These are phyloP conservation scores for Naematelia aurantialba DNA, from an alignment of 768 basidiomycete species.

Conservation along the genomic window DNA sequence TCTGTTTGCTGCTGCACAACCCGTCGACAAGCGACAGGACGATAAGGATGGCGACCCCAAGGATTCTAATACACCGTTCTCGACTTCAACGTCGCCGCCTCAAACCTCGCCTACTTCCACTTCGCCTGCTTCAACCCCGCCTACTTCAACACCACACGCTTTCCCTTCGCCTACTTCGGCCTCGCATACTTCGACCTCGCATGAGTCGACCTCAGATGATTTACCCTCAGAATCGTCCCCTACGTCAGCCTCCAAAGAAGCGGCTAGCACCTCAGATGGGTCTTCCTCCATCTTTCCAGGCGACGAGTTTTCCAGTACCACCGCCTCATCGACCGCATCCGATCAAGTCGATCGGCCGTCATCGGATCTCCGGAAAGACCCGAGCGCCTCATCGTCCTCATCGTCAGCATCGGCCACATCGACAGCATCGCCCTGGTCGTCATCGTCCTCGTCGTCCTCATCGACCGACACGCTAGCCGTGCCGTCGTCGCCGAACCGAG, in stretches of 20 bases:
- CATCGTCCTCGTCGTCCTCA: too few relatives aligned
- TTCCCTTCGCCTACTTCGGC: not conserved
- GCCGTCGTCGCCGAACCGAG: too few relatives aligned
- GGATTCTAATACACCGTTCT: not conserved
- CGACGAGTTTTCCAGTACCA: not conserved
- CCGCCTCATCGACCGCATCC: not conserved
- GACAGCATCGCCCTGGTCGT: too few relatives aligned
- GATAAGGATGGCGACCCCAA: not conserved
- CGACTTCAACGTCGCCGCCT: not conserved
- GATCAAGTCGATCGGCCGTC: too few relatives aligned
- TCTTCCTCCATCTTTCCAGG: too few relatives aligned
- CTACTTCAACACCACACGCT: not conserved
- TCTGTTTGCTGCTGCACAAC: not conserved
- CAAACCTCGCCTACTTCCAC: not conserved
- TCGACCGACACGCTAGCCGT: too few relatives aligned
- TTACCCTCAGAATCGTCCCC: not conserved
- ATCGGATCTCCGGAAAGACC: too few relatives aligned
- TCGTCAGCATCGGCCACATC: too few relatives aligned
- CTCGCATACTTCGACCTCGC: not conserved
- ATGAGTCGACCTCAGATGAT: not conserved
- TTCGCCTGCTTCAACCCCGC: not conserved
- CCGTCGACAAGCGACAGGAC: not conserved
- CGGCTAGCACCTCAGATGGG: not conserved
- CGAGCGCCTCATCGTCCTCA: too few relatives aligned
- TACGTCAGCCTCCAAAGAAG: not conserved